Evolutionary conservation across 2,329 filamentous ascomycete genomes (phyloP), one percentile per base, ranked within the genome.

Genomic region (Alternaria novae-zelandiae): DNA sequence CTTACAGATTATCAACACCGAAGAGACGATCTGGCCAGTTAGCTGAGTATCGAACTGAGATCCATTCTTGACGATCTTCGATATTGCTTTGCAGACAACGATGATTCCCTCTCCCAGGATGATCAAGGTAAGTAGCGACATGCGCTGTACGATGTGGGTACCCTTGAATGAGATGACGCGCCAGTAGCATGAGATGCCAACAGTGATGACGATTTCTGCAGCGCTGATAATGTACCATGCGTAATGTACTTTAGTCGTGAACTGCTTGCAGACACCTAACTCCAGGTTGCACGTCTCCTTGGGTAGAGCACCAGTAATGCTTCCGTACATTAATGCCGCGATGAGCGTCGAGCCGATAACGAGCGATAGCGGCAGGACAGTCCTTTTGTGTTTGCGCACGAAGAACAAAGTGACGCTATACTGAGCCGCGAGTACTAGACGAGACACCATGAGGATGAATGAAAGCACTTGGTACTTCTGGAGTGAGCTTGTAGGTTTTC

Each of bases 391-490:
- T 44, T 72, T 72, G 13, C 71, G 65, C 8, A 77, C 75, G 54
- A 78, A 80, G 58, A 65, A 75, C 10, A 80, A 65, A 6, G 78
- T 79, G 13, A 80, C 70, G 3, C 71, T 61, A 64, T 83, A 83
- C 59, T 84, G 82, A 1, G 75, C 53, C 3, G 72, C 70, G 3
- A 83, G 72, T 12, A 79, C 72, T 6, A 80, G 54, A 41, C 81
- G 64, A 13, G 74, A 79, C 0, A 73, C 71, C 78, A 81, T 80
- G 10, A 82, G 70, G 23, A 80, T 79, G 6, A 82, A 59, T 6
- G 80, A 74, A 11, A 82, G 70, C 4, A 76, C 70, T 54, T 70
- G 66, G 59, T 86, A 86, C 80, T 82, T 76, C 79, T 82, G 59
- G 80, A 76, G 57, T 82, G 82, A 32, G 32, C 45, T 28, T 5